phyloP scores from a whole-genome alignment of 768 basidiomycete genomes.

The Termitomyces sp. region DNA sequence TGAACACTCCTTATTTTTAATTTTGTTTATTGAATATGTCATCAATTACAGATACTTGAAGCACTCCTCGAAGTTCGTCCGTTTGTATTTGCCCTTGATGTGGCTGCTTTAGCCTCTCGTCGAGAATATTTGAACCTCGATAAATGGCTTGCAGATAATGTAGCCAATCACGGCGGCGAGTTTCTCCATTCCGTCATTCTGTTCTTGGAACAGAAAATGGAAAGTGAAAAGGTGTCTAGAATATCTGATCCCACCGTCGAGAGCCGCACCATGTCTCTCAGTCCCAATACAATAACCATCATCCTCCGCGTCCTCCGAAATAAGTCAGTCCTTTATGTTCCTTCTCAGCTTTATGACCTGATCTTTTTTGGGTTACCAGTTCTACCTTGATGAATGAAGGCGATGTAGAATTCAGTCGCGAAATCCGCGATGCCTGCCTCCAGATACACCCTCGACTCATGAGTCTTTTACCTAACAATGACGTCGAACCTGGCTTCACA shows the following conservation, averaged over 20 bases:
- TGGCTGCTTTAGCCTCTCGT: constrained; percentile 90
- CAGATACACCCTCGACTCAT: constrained; percentile 96
- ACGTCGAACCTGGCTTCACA: constrained; percentile 86
- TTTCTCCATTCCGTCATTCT: constrained; percentile 85
- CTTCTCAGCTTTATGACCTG: background rate
- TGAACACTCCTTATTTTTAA: background rate
- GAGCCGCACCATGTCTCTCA: constrained; percentile 81
- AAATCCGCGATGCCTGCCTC: constrained; percentile 89
- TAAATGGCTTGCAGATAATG: constrained; percentile 93
- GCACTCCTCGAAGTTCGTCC: constrained; percentile 88
- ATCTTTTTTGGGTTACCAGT: constrained; percentile 34
- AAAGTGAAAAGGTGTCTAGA: constrained; percentile 75
- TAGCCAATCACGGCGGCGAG: constrained; percentile 74
- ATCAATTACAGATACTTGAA: constrained; percentile 69
- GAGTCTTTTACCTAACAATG: constrained; percentile 83
- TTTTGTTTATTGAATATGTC: background rate
- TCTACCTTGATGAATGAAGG: constrained; percentile 70
- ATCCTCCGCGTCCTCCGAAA: constrained; percentile 87
- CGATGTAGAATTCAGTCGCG: constrained; percentile 83
- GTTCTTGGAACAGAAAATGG: constrained; percentile 92
- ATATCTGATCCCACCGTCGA: constrained; percentile 77
- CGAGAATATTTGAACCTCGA: constrained; percentile 94
- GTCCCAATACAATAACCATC: constrained; percentile 84
- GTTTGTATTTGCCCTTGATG: constrained; percentile 87
- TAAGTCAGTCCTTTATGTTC: constrained; percentile 46